Conservation (phyloP, 2,329 filamentous ascomycete species). For the Clarireedia sp. region DNA sequence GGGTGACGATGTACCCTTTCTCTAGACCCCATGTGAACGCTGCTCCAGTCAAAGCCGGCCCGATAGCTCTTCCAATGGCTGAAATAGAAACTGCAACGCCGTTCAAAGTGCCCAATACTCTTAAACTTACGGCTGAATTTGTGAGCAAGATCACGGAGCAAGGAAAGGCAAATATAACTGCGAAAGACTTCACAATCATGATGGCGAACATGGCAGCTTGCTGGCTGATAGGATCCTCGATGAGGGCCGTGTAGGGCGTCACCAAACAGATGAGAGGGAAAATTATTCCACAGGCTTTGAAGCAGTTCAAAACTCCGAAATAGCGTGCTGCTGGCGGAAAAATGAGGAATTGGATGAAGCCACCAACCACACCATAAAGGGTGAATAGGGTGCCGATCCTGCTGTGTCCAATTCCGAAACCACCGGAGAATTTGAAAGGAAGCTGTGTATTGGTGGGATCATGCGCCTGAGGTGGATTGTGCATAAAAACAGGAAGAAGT, state of each 20-base stretch:
- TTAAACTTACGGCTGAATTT: constrained; percentile 69
- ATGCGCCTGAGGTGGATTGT: constrained; percentile 55
- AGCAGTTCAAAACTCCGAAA: constrained; percentile 68
- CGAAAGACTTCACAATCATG: constrained; percentile 66
- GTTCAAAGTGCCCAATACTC: constrained; percentile 79
- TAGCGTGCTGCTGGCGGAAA: constrained; percentile 69
- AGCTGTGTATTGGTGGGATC: constrained; percentile 50
- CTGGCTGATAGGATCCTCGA: constrained; percentile 40
- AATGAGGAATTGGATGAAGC: constrained; percentile 78
- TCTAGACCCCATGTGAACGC: constrained; percentile 71
- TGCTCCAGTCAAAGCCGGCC: constrained; percentile 65
- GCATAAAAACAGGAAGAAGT: constrained; percentile 79
- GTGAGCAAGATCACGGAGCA: constrained; percentile 85
- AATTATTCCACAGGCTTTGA: constrained; percentile 55
- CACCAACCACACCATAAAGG: constrained; percentile 69
- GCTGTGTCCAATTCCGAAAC: constrained; percentile 65
- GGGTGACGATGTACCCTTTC: constrained; percentile 65
- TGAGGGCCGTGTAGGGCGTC: constrained; percentile 72
- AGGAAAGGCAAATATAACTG: constrained; percentile 79
- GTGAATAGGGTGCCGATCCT: constrained; percentile 83
- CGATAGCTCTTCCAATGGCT: constrained; percentile 70
- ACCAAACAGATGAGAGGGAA: constrained; percentile 72
- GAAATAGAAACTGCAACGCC: constrained; percentile 80
- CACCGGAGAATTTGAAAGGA: constrained; percentile 75
- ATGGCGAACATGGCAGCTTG: constrained; percentile 56